These are phyloP conservation scores for Tolypocladium sp. DNA, from an alignment of 2,329 filamentous ascomycete genomes.

Conservation along the genomic window DNA sequence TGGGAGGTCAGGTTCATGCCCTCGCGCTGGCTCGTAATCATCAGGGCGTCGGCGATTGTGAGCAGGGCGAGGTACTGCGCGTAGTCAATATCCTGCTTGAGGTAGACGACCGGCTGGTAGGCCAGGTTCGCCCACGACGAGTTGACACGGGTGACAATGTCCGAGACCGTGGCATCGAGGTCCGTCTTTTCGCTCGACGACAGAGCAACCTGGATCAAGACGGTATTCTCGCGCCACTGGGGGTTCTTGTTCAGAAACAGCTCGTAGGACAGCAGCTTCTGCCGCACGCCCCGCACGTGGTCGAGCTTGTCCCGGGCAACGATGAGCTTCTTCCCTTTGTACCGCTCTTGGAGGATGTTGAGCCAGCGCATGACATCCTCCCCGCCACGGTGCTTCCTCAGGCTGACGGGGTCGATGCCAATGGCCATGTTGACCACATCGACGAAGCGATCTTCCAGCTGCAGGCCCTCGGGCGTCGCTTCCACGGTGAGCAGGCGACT, in stretches of 20 bases:
- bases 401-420: slow-evolving; percentile 76
- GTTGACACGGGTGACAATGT: slow-evolving; percentile 92
- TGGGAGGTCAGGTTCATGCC: slow-evolving; percentile 97
- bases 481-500: slow-evolving; percentile 86
- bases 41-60: slow-evolving; percentile 80
- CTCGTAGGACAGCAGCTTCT: slow-evolving; percentile 88
- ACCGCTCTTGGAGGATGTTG: slow-evolving; percentile 69
- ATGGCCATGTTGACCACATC: slow-evolving; percentile 81
- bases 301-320: slow-evolving; percentile 93
- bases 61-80: slow-evolving; percentile 87
- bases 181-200: slow-evolving; percentile 84
- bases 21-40: slow-evolving; percentile 91
- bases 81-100: slow-evolving; percentile 92
- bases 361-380: slow-evolving; percentile 72
- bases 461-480: slow-evolving; percentile 77
- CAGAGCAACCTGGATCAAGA: slow-evolving; percentile 88
- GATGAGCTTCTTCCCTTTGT: slow-evolving; percentile 81
- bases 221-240: slow-evolving; percentile 78
- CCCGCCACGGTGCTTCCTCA: slow-evolving; percentile 62
- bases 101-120: slow-evolving; percentile 85
- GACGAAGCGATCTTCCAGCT: slow-evolving; percentile 87
- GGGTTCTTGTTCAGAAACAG: slow-evolving; percentile 91
- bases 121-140: slow-evolving; percentile 83
- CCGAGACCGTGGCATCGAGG: slow-evolving; percentile 77
- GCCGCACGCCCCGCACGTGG: slow-evolving; percentile 81